Percentiles rank a stretch among this genome's conserved stretches.
These are phyloP conservation scores for Picea sitchensis DNA, from an alignment of 75 land plant genomes.

Conservation along the genomic window DNA sequence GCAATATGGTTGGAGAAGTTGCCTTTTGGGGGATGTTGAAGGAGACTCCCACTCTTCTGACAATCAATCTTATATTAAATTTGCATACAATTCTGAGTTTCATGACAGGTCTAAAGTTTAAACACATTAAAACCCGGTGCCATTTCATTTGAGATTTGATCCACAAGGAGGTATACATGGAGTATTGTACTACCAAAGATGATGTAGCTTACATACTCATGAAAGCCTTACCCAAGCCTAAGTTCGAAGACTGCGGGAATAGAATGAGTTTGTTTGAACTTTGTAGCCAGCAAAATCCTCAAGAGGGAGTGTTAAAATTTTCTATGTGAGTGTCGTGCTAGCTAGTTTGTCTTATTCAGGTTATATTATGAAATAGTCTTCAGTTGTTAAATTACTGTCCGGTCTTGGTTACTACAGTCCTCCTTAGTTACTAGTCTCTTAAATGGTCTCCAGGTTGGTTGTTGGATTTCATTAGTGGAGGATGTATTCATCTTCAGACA, in stretches of 20 bases:
- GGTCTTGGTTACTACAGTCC: too few species aligned
- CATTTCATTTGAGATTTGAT: not conserved
- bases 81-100: not conserved
- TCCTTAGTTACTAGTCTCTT: too few species aligned
- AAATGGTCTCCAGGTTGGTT: too few species aligned
- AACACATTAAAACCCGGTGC: not conserved
- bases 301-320: not conserved
- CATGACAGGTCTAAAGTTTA: not conserved
- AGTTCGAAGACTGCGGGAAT: not conserved
- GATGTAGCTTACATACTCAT: not conserved
- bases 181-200: not conserved
- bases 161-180: not conserved
- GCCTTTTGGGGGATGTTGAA: not conserved
- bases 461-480: too few species aligned
- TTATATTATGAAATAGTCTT: too few species aligned
- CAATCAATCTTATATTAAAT: not conserved
- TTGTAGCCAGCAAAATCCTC: not conserved
- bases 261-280: not conserved
- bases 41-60: not conserved
- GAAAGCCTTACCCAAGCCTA: not conserved
- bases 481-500: too few species aligned
- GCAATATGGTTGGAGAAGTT: not conserved
- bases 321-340: too few species aligned
- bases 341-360: too few species aligned
- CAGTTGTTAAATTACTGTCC: too few species aligned